Conservation (phyloP, 345 rosid genomes). For the Alliaria petiolata region DNA sequence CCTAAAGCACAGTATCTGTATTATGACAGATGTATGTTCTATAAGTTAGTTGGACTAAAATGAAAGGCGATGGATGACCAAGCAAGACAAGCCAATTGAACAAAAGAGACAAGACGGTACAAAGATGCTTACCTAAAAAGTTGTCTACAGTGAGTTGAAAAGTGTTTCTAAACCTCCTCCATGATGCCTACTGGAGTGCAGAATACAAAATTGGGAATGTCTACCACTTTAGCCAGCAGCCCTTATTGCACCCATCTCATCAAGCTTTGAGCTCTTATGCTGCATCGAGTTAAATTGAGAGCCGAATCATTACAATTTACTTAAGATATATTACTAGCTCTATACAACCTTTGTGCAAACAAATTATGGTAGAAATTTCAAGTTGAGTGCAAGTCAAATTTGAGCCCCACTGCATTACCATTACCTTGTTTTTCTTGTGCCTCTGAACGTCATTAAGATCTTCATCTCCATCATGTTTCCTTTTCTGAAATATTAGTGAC, state of each 20-base stretch:
- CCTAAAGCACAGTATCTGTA: background rate
- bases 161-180: slow-evolving; percentile 48
- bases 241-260: slow-evolving; percentile 82
- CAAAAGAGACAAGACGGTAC: slow-evolving; percentile 2
- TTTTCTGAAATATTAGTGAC: slow-evolving; percentile 58
- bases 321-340: background rate
- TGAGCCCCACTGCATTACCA: background rate
- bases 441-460: slow-evolving; percentile 73
- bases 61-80: background rate
- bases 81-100: background rate
- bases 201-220: slow-evolving; percentile 21
- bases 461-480: slow-evolving; percentile 95
- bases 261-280: slow-evolving; percentile 92
- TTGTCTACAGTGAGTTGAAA: slow-evolving; percentile 42
- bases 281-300: slow-evolving; percentile 35
- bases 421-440: slow-evolving; percentile 97
- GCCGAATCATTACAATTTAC: slow-evolving; percentile 7
- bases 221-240: slow-evolving; percentile 68
- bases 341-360: background rate
- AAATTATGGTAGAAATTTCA: background rate
- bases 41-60: background rate
- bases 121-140: slow-evolving; percentile 48
- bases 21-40: slow-evolving; percentile 2
- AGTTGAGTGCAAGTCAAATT: background rate
- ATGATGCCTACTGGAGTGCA: slow-evolving; percentile 37